Percentiles rank a stretch among this genome's conserved stretches.
Evolutionary conservation across 2,329 filamentous ascomycete genomes (phyloP).

Genomic region (Nemania sp.): DNA sequence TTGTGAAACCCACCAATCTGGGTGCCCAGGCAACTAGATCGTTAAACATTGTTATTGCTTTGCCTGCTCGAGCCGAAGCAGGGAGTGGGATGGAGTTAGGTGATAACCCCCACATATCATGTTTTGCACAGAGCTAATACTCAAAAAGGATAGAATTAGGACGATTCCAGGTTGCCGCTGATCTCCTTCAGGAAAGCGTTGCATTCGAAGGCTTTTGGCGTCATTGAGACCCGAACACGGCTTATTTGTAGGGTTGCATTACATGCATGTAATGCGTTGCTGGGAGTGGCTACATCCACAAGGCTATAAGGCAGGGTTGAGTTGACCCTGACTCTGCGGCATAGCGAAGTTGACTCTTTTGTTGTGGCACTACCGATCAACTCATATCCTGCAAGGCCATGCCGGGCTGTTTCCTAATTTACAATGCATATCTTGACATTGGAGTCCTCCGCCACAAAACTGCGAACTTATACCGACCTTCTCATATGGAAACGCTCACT

Average conservation of each 20-base stretch:
- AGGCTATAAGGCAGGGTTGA: background rate
- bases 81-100: background rate
- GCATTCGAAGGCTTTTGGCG: background rate
- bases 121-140: background rate
- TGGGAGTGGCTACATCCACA: background rate
- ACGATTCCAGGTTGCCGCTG: background rate
- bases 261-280: constrained; percentile 13
- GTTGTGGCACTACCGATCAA: background rate
- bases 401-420: background rate
- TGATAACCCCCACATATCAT: background rate
- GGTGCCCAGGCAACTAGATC: background rate
- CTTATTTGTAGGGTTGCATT: constrained; percentile 2
- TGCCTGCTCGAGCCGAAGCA: background rate
- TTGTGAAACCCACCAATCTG: constrained; percentile 7
- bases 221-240: background rate
- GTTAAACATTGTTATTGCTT: background rate
- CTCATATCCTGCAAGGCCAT: background rate
- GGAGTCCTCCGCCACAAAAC: background rate
- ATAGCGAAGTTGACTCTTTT: background rate
- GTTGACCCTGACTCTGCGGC: background rate
- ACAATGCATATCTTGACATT: background rate
- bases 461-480: background rate
- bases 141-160: background rate
- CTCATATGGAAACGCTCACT: background rate
- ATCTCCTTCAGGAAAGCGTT: background rate